These are phyloP conservation scores for Adansonia madagascariensis DNA, from an alignment of 441 rosid genomes.

Conservation along the genomic window DNA sequence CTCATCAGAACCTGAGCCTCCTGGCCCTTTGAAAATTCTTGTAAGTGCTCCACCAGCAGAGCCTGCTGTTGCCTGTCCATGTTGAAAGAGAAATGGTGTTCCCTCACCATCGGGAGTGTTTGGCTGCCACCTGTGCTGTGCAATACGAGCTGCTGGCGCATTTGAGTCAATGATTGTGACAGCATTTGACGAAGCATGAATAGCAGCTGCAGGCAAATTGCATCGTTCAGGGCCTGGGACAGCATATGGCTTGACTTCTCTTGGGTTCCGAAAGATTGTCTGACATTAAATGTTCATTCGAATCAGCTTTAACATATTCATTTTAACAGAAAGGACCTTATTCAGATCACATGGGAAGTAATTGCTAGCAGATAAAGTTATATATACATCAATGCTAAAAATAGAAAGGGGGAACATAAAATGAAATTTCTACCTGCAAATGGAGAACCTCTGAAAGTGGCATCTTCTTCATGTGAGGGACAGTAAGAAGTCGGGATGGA, in stretches of 20 bases:
- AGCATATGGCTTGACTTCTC: constrained; percentile 75
- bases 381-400: constrained; percentile 18
- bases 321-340: background rate
- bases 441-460: constrained; percentile 85
- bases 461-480: constrained; percentile 86
- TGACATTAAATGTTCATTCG: constrained; percentile 43
- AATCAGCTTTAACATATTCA: constrained; percentile 13
- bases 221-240: constrained; percentile 85
- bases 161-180: constrained; percentile 75
- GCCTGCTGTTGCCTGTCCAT: constrained; percentile 67
- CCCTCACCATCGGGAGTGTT: constrained; percentile 97
- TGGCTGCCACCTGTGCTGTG: constrained; percentile 95
- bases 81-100: constrained; percentile 91
- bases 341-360: constrained; percentile 12
- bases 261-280: constrained; percentile 94
- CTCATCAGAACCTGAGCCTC: constrained; percentile 61
- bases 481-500: constrained; percentile 91
- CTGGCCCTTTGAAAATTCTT: constrained; percentile 90
- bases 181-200: constrained; percentile 86
- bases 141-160: constrained; percentile 93
- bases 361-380: constrained; percentile 12
- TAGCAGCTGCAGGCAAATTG: constrained; percentile 96
- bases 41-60: constrained; percentile 73
- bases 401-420: constrained; percentile 18
- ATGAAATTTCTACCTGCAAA: constrained; percentile 63